Base-by-base conservation (phyloP, 2,329 filamentous ascomycete species). In the Colletotrichum sp. region DNA sequence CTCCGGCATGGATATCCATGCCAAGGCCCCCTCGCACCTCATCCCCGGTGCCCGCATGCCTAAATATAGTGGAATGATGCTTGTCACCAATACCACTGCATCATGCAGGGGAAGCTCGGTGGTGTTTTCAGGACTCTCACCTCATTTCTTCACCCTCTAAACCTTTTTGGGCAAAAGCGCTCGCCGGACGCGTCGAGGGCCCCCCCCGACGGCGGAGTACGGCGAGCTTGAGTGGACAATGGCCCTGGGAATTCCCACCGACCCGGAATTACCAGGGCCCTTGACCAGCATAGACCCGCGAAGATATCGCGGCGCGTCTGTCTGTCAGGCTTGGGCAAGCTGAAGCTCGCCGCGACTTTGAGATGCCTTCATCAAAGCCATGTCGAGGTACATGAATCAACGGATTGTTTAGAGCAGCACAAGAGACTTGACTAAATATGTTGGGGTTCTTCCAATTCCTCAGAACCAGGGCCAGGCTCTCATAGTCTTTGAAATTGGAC, bases 21-120 rank as follows among this genome's bases (percentile, higher is more conserved):
- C 73, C 63, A 68, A 64, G 43, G 30, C 24, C 21, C 36, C 52
- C 16, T 66, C 21, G 28, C 39, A 28, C 57, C 21, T 28, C 39
- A 34, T 34, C 30, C 55, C 52, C 63, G 16, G 30, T 48, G 71
- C 32, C 65, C 71, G 71, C 57, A 48, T 65, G 71, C 70, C 70
- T 75, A 75, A 75, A 68, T 73, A 68, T 75, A 75, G 73, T 75
- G 73, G 64, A 68, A 75, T 34, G 48, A 73, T 68, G 32, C 59
- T 59, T 75, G 68, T 52, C 57, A 61, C 73, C 73, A 34, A 73
- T 75, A 59, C 70, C 63, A 75, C 73, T 75, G 73, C 70, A 75
- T 69, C 70, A 75, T 75, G 73, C 73, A 75, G 73, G 73, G 70
- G 70, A 52, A 66, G 68, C 59, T 75, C 64, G 68, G 48, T 68